A percentile compares a stretch with the other conserved stretches of the same genome.
phyloP scores from a whole-genome alignment of 164 flowering plant genomes.

The Stephania yunnanensis region DNA sequence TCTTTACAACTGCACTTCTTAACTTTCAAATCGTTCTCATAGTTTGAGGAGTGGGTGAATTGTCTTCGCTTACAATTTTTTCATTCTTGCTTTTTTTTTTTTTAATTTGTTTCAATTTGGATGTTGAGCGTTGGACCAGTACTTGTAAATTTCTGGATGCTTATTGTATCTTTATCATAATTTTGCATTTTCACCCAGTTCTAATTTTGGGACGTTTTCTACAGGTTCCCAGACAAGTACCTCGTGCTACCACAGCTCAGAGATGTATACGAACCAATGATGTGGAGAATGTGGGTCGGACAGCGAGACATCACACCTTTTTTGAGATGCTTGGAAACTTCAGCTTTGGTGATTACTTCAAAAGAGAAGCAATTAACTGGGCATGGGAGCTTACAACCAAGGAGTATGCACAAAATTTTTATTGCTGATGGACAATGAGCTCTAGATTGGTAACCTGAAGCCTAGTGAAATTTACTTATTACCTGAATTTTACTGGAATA shows the following conservation, averaged over 20 bases:
- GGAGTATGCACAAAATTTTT: slow-evolving; percentile 49
- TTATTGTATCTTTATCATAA: neutral
- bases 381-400: slow-evolving; percentile 94
- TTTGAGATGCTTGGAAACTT: slow-evolving; percentile 99
- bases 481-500: slow-evolving; percentile 5
- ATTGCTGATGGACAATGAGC: slow-evolving; percentile 24
- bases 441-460: slow-evolving; percentile 23
- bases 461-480: slow-evolving; percentile 17
- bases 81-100: neutral
- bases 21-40: no score
- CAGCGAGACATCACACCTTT: slow-evolving; percentile 84
- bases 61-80: neutral
- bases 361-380: slow-evolving; percentile 90
- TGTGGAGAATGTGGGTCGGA: slow-evolving; percentile 88
- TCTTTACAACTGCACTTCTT: no score
- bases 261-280: slow-evolving; percentile 94
- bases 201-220: neutral
- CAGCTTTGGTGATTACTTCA: slow-evolving; percentile 98
- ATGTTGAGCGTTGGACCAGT: neutral
- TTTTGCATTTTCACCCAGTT: neutral
- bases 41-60: no score
- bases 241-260: slow-evolving; percentile 88
- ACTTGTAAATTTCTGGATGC: neutral
- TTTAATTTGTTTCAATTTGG: neutral
- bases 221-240: slow-evolving; percentile 70